phyloP scores from a whole-genome alignment of 108 stramenopile genomes.

The Nitzschia putrida region DNA sequence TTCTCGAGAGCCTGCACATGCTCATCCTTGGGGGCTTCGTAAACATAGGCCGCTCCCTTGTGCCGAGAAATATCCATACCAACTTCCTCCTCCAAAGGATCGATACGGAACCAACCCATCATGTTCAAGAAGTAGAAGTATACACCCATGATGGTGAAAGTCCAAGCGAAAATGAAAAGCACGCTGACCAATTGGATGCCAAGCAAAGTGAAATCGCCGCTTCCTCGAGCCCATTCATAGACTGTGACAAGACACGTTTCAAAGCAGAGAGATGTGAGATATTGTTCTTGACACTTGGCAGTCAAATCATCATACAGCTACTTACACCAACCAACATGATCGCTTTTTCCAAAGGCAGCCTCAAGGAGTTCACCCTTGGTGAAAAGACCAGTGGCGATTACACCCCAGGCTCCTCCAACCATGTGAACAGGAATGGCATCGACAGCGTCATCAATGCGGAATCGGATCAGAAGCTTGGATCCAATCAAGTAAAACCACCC shows the following conservation, averaged over 20 bases:
- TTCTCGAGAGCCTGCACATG: too few relatives aligned
- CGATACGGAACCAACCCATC: constrained; percentile 73
- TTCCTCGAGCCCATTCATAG: constrained; percentile 52
- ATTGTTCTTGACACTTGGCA: too few relatives aligned
- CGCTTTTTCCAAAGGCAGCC: constrained; percentile 33
- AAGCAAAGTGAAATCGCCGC: constrained; percentile 39
- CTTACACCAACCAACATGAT: constrained; percentile 52
- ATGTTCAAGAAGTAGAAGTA: constrained; percentile 68
- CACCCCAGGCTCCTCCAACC: constrained; percentile 83
- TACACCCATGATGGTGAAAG: constrained; percentile 44
- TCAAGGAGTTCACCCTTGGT: constrained; percentile 42
- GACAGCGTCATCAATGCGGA: constrained; percentile 88
- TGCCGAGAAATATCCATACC: constrained; percentile 82
- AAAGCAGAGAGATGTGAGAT: neutral
- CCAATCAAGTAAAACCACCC: constrained; percentile 70
- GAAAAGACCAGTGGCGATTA: constrained; percentile 79
- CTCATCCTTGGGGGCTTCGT: too few relatives aligned
- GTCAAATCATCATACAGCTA: too few relatives aligned
- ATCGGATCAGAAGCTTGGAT: constrained; percentile 60
- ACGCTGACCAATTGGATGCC: constrained; percentile 65
- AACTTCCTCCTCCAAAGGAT: constrained; percentile 75
- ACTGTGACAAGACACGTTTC: constrained; percentile 23
- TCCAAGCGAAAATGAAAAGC: constrained; percentile 76
- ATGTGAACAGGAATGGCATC: constrained; percentile 91
- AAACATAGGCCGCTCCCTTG: constrained; percentile 67